Conservation (phyloP, 768 basidiomycete genomes). For the Tubosaeta sp. region DNA sequence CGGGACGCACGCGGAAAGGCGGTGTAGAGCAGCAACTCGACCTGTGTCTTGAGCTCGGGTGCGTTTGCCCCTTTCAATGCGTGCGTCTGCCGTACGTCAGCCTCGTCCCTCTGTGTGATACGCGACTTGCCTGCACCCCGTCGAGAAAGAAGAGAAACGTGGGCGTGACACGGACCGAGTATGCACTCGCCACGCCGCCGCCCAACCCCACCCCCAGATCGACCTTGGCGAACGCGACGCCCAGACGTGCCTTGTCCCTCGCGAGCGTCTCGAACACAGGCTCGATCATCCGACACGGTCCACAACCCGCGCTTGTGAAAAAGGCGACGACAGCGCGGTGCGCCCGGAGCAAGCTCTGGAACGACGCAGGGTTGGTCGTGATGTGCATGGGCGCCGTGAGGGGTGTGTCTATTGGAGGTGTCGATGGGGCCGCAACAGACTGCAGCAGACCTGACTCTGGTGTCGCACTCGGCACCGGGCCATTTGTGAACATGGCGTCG, state of each 20-base stretch:
- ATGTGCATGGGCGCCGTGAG: slow-evolving; percentile 63
- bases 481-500: slow-evolving; percentile 72
- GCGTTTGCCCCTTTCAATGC: slow-evolving; percentile 73
- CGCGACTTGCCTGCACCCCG: slow-evolving; percentile 56
- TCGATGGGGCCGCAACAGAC: slow-evolving; percentile 41
- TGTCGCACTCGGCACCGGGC: too few relatives aligned
- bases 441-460: slow-evolving; percentile 38
- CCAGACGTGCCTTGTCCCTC: slow-evolving; percentile 48
- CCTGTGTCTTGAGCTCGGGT: slow-evolving; percentile 64
- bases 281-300: slow-evolving; percentile 79
- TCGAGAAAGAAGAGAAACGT: slow-evolving; percentile 87
- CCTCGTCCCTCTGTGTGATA: not conserved
- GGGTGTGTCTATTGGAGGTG: slow-evolving; percentile 38
- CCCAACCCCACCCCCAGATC: slow-evolving; percentile 74
- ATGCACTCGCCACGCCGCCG: slow-evolving; percentile 52
- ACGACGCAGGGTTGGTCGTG: slow-evolving; percentile 70
- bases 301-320: slow-evolving; percentile 75
- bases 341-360: slow-evolving; percentile 56
- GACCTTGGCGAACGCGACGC: slow-evolving; percentile 76
- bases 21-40: slow-evolving; percentile 69
- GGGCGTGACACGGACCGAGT: slow-evolving; percentile 72
- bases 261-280: slow-evolving; percentile 81
- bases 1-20: slow-evolving; percentile 71
- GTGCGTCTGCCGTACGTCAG: slow-evolving; percentile 40
- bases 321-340: slow-evolving; percentile 76